Conservation (phyloP, 2,329 filamentous ascomycete species). For the Pestalotiopsis sp. region DNA sequence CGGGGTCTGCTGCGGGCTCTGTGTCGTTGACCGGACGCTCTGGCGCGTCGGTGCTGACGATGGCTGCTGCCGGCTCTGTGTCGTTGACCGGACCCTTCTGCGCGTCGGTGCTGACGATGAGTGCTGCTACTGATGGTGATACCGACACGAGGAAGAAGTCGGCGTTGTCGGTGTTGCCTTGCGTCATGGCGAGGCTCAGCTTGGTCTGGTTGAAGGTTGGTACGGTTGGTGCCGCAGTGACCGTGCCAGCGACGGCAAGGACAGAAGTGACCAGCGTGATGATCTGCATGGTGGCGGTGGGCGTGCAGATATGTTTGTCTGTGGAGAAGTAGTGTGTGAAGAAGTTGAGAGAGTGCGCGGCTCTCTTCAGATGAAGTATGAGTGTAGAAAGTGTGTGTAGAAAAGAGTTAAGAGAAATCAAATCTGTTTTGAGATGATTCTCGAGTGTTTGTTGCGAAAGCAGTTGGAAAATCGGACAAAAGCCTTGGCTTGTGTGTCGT, state of each 20-base stretch:
- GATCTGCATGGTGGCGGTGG: neutral
- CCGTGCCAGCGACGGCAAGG: neutral
- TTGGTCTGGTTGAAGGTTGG: neutral
- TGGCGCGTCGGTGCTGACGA: neutral
- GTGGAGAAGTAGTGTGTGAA: neutral
- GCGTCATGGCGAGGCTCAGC: neutral
- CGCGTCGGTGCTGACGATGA: neutral
- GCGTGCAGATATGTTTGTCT: neutral
- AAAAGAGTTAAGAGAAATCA: too few species aligned
- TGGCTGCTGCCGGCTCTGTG: neutral
- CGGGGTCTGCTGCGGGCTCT: neutral
- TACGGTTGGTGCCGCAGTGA: neutral
- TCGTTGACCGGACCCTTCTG: neutral
- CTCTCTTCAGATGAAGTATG: too few species aligned
- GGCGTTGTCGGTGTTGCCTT: neutral
- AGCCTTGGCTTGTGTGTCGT: too few species aligned
- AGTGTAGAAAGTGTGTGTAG: too few species aligned
- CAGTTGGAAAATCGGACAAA: too few species aligned
- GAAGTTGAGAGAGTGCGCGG: too few species aligned
- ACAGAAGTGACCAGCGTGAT: neutral
- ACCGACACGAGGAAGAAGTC: neutral
- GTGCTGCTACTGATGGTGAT: neutral
- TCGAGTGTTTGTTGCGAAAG: too few species aligned
- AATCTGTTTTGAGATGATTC: too few species aligned
- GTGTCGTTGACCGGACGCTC: neutral